A percentile compares a stretch with the other conserved stretches of the same genome.
Conservation (phyloP, 306 rosid species). For the Bauhinia variegata region DNA sequence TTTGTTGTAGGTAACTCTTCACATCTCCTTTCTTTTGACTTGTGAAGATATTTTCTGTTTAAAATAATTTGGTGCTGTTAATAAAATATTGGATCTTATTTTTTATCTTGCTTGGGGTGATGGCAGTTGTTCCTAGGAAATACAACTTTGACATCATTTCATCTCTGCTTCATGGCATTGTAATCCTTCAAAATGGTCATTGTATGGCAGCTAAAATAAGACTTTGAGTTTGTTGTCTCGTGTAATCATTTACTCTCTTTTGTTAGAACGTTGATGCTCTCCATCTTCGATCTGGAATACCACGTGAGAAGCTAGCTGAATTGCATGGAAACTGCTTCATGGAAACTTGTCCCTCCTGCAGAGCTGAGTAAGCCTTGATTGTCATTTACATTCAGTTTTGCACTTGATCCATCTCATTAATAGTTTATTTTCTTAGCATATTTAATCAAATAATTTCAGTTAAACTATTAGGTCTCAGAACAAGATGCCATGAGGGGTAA, state of each 20-base stretch:
- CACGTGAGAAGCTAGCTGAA: constrained; percentile 93
- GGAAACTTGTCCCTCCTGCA: constrained; percentile 94
- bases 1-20: too few relatives aligned
- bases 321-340: constrained; percentile 96
- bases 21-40: neutral
- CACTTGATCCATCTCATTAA: neutral
- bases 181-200: constrained; percentile 8
- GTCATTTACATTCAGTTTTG: constrained; percentile 9
- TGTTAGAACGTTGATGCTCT: constrained; percentile 97
- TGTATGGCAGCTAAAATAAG: neutral
- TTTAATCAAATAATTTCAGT: constrained; percentile 26
- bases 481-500: constrained; percentile 23
- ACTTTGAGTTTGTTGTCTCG: constrained; percentile 3
- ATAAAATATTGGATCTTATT: neutral
- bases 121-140: neutral
- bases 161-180: constrained; percentile 11
- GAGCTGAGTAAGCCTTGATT: constrained; percentile 72
- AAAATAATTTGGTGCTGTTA: constrained; percentile 4
- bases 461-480: constrained; percentile 16
- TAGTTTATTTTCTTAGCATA: constrained; percentile 12
- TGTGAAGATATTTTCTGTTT: neutral
- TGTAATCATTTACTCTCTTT: constrained; percentile 30
- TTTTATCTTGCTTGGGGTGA: neutral
- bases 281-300: constrained; percentile 97
- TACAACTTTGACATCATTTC: neutral